Base-by-base conservation (phyloP, 192 early-diverging fungal species). In the Dimargaris cristalligena region DNA sequence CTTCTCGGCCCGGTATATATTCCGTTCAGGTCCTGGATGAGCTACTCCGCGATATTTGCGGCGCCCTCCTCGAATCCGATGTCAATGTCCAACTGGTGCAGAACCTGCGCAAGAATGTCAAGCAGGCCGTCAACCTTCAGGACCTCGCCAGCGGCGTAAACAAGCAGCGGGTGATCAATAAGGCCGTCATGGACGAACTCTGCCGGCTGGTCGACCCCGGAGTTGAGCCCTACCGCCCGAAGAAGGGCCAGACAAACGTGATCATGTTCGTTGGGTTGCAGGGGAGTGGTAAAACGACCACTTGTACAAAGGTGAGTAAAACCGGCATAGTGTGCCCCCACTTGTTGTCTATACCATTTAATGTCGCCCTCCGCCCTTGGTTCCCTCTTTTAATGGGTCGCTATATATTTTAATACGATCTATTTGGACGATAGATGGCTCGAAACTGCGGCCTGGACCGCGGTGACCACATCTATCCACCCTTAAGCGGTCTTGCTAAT, bases 231-330 rank as follows among this genome's bases (percentile, higher is more conserved):
- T 93, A 82, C 71, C 82, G 78, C 63, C 91, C 92, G 44, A 78
- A 78, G 44, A 93, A 92, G 68, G 83, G 85, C 22, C 82, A 80
- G 64, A 52, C 78, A 28, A 94, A 92, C 67, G 75, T 95, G 10
- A 80, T 95, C 50, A 95, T 97, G 94, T 94, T 97, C 81, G 94
- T 97, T 29, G 94, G 94, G 61, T 69, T 97, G 64, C 94, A 97
- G 61, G 94, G 94, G 62, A 80, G 80, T 54, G 94, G 94, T 50
- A 97, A 97, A 62, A 97, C 94, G 22, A 97, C 94, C 0, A 88
- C 94, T 6, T 97, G 94, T 71, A 95, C 92, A 28, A 97, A 97
- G 62, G 67, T 34, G 20, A 46, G 31, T 22, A 13, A 34, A n/a
- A n/a, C n/a, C n/a, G 58, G 31, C 60, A 50, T 62, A 16, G 55